These are phyloP conservation scores for Cladosporium sp. DNA, from an alignment of 2,329 filamentous ascomycete genomes.

Conservation along the genomic window DNA sequence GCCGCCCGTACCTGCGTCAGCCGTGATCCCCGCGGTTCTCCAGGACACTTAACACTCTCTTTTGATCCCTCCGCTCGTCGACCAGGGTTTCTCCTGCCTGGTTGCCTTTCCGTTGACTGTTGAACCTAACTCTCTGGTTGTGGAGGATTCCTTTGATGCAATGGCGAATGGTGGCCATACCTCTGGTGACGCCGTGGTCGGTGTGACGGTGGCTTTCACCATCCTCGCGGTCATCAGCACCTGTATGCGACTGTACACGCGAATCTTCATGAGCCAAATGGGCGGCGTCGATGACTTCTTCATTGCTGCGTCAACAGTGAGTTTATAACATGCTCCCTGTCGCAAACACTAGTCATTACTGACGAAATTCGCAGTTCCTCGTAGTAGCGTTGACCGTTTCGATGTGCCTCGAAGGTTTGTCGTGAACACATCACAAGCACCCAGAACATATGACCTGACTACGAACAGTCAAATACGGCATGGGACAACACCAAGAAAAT, in stretches of 20 bases:
- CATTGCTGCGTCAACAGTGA: constrained; percentile 12
- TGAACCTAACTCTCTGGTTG: not conserved
- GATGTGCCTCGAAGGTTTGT: constrained; percentile 16
- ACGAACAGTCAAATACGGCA: constrained; percentile 15
- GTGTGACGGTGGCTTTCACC: constrained; percentile 22
- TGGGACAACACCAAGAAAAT: constrained; percentile 14
- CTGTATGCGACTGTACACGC: constrained; percentile 17
- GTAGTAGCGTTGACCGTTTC: constrained; percentile 12
- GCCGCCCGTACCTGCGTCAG: too few relatives aligned
- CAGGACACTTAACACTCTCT: too few relatives aligned
- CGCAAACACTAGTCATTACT: not conserved
- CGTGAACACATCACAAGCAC: not conserved
- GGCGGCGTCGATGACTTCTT: constrained; percentile 16
- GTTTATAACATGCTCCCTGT: not conserved
- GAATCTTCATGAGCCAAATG: constrained; percentile 12
- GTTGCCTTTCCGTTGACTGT: not conserved
- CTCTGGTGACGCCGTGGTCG: constrained; percentile 21
- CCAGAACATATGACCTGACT: not conserved
- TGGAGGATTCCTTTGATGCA: not conserved
- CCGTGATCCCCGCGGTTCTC: too few relatives aligned
- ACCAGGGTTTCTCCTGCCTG: not conserved
- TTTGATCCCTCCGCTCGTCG: too few relatives aligned
- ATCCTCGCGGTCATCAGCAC: constrained; percentile 19
- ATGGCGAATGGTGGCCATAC: constrained; percentile 18
- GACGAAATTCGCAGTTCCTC: constrained; percentile 10